Percentiles rank a stretch among this genome's conserved stretches.
phyloP scores from a whole-genome alignment of 441 rosid species.

The Pelargonium australe region DNA sequence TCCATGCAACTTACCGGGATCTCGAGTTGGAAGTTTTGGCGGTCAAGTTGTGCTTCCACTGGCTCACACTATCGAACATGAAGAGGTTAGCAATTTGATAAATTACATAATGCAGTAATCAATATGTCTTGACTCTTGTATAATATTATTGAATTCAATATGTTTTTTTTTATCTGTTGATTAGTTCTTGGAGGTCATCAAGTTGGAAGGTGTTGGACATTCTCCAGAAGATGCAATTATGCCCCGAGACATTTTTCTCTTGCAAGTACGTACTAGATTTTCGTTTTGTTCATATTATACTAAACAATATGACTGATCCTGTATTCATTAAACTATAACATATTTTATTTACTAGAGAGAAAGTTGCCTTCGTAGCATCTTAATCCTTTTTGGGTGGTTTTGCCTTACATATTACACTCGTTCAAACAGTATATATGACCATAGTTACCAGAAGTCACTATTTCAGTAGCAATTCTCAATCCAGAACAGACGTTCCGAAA shows the following conservation, averaged over 20 bases:
- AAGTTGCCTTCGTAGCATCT: too few relatives aligned
- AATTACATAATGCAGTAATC: constrained; percentile 1
- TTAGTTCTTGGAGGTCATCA: constrained; percentile 73
- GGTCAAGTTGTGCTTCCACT: constrained; percentile 93
- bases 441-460: too few relatives aligned
- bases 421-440: too few relatives aligned
- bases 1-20: constrained; percentile 69
- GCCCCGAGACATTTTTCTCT: constrained; percentile 81
- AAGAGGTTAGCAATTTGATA: constrained; percentile 51
- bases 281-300: not conserved
- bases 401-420: too few relatives aligned
- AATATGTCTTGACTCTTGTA: not conserved
- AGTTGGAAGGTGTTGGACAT: constrained; percentile 76
- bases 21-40: constrained; percentile 86
- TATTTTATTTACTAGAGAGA: too few relatives aligned
- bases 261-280: constrained; percentile 52
- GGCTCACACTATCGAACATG: constrained; percentile 95
- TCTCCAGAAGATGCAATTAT: constrained; percentile 88
- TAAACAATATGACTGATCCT: too few relatives aligned
- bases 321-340: too few relatives aligned
- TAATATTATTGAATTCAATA: constrained; percentile 1
- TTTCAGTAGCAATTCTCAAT: too few relatives aligned
- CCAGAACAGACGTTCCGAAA: too few relatives aligned
- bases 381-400: too few relatives aligned
- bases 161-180: constrained; percentile 36